Conservation (phyloP, 805 yeast genomes). For the Wickerhamomyces tratensis region DNA sequence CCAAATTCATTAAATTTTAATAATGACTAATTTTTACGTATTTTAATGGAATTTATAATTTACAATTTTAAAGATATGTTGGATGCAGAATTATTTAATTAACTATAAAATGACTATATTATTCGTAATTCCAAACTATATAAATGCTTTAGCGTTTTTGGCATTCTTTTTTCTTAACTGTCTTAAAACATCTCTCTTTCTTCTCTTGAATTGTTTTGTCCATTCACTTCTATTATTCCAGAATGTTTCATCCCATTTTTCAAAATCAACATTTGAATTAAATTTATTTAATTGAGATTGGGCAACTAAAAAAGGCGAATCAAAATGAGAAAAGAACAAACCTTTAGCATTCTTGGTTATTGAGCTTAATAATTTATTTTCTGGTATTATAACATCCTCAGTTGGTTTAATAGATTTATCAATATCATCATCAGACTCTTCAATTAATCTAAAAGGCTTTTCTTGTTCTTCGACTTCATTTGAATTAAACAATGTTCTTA, state of each 20-base stretch:
- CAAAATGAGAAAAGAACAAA: conserved; percentile 72
- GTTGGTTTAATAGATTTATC: conserved; percentile 24
- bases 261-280: conserved; percentile 22
- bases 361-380: conserved; percentile 11
- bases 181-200: conserved; percentile 65
- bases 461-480: conserved; percentile 17
- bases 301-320: conserved; percentile 79
- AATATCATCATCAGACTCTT: conserved; percentile 37
- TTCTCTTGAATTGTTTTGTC: conserved; percentile 63
- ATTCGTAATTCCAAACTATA: too few relatives aligned
- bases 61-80: too few relatives aligned
- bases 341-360: conserved; percentile 31
- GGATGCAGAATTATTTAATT: too few relatives aligned
- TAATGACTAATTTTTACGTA: too few relatives aligned
- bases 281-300: conserved; percentile 71
- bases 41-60: too few relatives aligned
- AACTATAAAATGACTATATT: too few relatives aligned
- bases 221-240: conserved; percentile 78
- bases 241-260: conserved; percentile 64
- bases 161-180: conserved; percentile 37
- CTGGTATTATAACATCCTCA: conserved; percentile 15
- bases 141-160: conserved; percentile 2
- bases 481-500: conserved; percentile 51
- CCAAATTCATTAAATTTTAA: conserved; percentile 23
- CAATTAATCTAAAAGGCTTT: conserved; percentile 32